phyloP scores from a whole-genome alignment of 2,329 filamentous ascomycete genomes.

The Colletotrichum incanum region DNA sequence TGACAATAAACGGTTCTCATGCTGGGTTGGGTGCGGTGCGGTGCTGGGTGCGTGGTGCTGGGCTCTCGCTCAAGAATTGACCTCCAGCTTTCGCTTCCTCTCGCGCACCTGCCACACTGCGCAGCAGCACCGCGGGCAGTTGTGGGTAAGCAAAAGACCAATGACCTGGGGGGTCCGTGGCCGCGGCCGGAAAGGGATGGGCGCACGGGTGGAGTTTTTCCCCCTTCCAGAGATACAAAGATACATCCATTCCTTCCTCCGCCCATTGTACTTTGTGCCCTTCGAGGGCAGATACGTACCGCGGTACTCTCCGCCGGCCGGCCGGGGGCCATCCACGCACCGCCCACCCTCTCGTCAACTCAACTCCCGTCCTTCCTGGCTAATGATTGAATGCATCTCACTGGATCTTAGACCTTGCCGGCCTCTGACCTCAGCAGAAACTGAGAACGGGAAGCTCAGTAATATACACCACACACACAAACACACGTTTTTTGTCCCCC shows the following conservation, averaged over 20 bases:
- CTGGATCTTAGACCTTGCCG: conserved; percentile 14
- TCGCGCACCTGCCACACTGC: conserved; percentile 38
- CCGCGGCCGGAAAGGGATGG: conserved; percentile 36
- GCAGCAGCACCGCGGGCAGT: conserved; percentile 26
- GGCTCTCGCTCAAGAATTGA: conserved; percentile 44
- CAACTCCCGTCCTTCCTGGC: conserved; percentile 1
- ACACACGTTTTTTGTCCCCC: not conserved
- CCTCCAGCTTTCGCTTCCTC: conserved; percentile 45
- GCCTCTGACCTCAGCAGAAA: conserved; percentile 20
- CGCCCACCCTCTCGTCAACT: not conserved
- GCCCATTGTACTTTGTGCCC: conserved; percentile 1
- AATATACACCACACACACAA: conserved; percentile 3
- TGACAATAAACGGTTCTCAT: conserved; percentile 47
- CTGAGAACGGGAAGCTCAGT: conserved; percentile 10
- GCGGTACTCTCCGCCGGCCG: conserved; percentile 25
- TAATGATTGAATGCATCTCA: conserved; percentile 18
- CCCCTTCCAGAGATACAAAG: conserved; percentile 38
- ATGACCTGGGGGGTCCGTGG: conserved; percentile 27
- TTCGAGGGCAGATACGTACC: conserved; percentile 24
- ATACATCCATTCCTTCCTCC: conserved; percentile 22
- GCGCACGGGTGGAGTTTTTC: conserved; percentile 31
- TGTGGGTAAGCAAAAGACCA: conserved; percentile 44
- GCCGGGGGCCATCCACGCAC: conserved; percentile 26
- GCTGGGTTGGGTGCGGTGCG: conserved; percentile 45
- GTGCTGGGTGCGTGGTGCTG: conserved; percentile 40